These are phyloP conservation scores for Panus rudis DNA, from an alignment of 768 basidiomycete genomes.

Conservation along the genomic window DNA sequence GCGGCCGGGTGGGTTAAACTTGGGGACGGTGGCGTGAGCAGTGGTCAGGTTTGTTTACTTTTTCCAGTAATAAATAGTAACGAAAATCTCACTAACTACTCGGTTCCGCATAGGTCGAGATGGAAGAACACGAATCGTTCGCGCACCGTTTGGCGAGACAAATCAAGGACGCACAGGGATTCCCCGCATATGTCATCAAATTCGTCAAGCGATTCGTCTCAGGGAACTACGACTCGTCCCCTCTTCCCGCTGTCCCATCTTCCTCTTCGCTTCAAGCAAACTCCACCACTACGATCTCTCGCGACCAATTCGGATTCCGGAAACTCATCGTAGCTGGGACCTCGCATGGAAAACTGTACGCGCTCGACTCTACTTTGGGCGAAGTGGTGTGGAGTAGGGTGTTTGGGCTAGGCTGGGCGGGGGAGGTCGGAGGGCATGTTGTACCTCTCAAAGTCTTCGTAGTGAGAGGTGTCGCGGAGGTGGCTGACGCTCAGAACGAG, in stretches of 20 bases:
- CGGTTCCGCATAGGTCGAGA: too few species aligned
- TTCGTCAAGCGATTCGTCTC: conserved; percentile 70
- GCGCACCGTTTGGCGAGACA: conserved; percentile 48
- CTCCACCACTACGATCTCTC: conserved; percentile 34
- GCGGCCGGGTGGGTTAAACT: too few species aligned
- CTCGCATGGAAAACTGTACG: conserved; percentile 67
- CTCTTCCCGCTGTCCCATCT: too few species aligned
- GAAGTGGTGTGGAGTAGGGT: conserved; percentile 73
- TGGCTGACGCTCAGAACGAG: conserved; percentile 12
- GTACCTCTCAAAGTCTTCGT: conserved; percentile 57
- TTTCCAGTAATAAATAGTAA: too few species aligned
- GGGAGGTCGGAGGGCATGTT: conserved; percentile 46
- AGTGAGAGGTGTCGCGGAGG: conserved; percentile 40
- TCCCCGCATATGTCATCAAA: conserved; percentile 60
- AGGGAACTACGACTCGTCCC: conserved; percentile 55
- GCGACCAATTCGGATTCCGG: conserved; percentile 82
- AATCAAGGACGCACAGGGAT: conserved; percentile 51
- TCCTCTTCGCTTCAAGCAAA: conserved; percentile 27
- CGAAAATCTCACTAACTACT: too few species aligned
- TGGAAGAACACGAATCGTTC: conserved; percentile 47
- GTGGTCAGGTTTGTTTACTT: too few species aligned
- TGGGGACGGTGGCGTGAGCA: too few species aligned
- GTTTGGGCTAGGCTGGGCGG: conserved; percentile 67
- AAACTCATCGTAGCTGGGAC: conserved; percentile 77
- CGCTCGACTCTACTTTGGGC: conserved; percentile 75